phyloP scores from a whole-genome alignment of 108 stramenopile species.

The Epipyxis sp. region DNA sequence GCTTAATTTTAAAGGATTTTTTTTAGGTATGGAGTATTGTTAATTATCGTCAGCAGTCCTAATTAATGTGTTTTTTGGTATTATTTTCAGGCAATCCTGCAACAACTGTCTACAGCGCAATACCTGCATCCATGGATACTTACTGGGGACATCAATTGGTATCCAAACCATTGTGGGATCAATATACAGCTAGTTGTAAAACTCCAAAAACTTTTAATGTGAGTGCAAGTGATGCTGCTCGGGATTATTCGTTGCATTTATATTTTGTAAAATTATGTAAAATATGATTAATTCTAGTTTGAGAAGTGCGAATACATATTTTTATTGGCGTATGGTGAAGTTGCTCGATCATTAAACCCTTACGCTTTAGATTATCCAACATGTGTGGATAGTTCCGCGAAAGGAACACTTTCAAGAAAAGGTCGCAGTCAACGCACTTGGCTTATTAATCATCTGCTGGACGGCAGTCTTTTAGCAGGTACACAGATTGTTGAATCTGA shows the following conservation, averaged over 20 bases:
- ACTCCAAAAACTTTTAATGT: neutral
- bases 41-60: too few relatives aligned
- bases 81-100: slow-evolving; percentile 15
- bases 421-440: slow-evolving; percentile 14
- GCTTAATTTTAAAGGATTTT: slow-evolving; percentile 40
- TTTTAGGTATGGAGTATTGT: too few relatives aligned
- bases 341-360: slow-evolving; percentile 52
- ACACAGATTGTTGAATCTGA: too few relatives aligned
- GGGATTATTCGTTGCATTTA: too few relatives aligned
- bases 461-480: neutral
- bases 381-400: slow-evolving; percentile 44
- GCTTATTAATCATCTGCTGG: neutral
- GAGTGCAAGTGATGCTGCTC: neutral
- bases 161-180: slow-evolving; percentile 55
- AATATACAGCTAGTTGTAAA: neutral
- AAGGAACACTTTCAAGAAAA: too few relatives aligned
- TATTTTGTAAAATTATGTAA: too few relatives aligned
- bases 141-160: slow-evolving; percentile 62
- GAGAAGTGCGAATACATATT: neutral
- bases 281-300: neutral
- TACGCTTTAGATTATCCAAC: slow-evolving; percentile 71
- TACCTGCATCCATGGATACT: slow-evolving; percentile 46
- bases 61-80: too few relatives aligned
- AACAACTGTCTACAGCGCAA: slow-evolving; percentile 5
- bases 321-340: neutral